Percentiles rank a stretch among this genome's conserved stretches.
These are phyloP conservation scores for Vitis riparia DNA, from an alignment of 164 flowering plant genomes.

Conservation along the genomic window DNA sequence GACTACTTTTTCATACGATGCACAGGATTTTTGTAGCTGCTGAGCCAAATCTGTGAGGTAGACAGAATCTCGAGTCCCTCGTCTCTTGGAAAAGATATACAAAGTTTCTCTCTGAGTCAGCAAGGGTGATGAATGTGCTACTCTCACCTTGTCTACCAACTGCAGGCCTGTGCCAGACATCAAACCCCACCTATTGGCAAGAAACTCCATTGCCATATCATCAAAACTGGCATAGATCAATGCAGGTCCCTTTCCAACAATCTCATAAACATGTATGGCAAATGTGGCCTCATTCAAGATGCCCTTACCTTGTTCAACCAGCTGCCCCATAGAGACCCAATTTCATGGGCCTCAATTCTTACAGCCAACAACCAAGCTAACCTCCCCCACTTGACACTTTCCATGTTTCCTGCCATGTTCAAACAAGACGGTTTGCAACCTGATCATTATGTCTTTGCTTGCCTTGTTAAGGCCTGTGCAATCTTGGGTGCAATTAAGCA, in stretches of 20 bases:
- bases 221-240: slow-evolving; percentile 49
- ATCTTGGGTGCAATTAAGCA: slow-evolving; percentile 29
- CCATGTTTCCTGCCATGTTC: slow-evolving; percentile 41
- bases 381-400: slow-evolving; percentile 36
- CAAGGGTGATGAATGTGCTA: slow-evolving; percentile 30
- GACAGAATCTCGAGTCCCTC: too few relatives aligned
- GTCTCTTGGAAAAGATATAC: too few relatives aligned
- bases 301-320: slow-evolving; percentile 71
- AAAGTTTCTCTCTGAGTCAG: neutral
- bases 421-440: slow-evolving; percentile 41
- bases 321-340: slow-evolving; percentile 62
- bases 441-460: slow-evolving; percentile 66
- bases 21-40: too few relatives aligned
- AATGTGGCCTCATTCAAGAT: slow-evolving; percentile 41
- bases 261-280: slow-evolving; percentile 53
- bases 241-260: slow-evolving; percentile 46
- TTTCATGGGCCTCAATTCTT: slow-evolving; percentile 77
- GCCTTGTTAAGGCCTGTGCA: slow-evolving; percentile 63
- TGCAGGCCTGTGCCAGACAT: slow-evolving; percentile 40
- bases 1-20: too few relatives aligned
- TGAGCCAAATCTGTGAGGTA: too few relatives aligned
- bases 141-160: slow-evolving; percentile 42
- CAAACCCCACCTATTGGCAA: slow-evolving; percentile 35
- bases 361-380: slow-evolving; percentile 58
- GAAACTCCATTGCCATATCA: slow-evolving; percentile 61